Base-by-base conservation (phyloP, 495 filamentous ascomycete species). In the Penicillium dipodomyicola region DNA sequence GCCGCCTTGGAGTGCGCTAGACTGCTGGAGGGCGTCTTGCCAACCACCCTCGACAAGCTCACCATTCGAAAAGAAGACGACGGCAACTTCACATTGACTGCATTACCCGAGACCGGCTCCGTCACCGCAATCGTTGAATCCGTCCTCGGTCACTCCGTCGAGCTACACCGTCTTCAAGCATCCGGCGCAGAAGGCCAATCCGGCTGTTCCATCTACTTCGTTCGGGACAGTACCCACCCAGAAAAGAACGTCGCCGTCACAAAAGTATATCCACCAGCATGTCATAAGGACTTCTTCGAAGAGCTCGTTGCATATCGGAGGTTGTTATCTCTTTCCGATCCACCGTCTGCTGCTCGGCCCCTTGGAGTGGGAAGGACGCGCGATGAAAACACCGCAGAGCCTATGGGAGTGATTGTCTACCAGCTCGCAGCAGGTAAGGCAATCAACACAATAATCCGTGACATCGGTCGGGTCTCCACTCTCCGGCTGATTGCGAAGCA, bases 361-460 rank as follows among this genome's bases (percentile, higher is more conserved):
- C 43, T 46, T 8, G 43, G 43, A 4, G 43, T 46, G 23, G 43
- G 43, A 23, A 46, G 43, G 4, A 46, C 23, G 23, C 43, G 43
- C 43, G 23, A 46, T 46, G 43, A 46, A 1, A 46, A 27, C 43
- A 46, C 22, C 7, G 43, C 22, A 46, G 43, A 46, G 20, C 43
- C 7, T 25, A 46, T 46, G 23, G 43, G 43, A 17, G 43, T 46
- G 43, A 46, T 46, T 46, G 43, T 46, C 23, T 46, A 46, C 23
- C 43, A 46, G 14, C 43, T 46, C 23, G 43, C 43, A 27, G 23
- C 22, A 10, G 43, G 43, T 27, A 29, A 27, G 8, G 43, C 43
- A 46, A 46, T 46, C 43, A 46, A 46, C 23, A 46, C 43, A 46
- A 46, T 46, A 2, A 46, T 46, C 15, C 43, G 43, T 27, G 43